These are phyloP conservation scores for Periconia digitata DNA, from an alignment of 2,329 filamentous ascomycete genomes.

Conservation along the genomic window DNA sequence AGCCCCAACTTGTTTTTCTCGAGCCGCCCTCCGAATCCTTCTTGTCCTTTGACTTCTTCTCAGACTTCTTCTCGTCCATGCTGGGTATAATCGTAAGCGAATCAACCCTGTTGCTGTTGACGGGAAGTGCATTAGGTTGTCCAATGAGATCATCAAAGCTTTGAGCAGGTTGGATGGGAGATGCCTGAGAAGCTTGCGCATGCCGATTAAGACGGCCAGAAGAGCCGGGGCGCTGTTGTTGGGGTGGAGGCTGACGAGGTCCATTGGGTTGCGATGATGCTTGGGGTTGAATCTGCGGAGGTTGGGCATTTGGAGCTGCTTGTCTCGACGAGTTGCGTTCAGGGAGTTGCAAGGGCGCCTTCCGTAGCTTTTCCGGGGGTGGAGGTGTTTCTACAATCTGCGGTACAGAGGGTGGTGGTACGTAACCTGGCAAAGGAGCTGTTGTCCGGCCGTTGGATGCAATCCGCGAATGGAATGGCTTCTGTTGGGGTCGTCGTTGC, in stretches of 20 bases:
- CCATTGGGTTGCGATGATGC: conserved; percentile 11
- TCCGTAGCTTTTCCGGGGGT: conserved; percentile 37
- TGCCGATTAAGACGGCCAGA: conserved; percentile 29
- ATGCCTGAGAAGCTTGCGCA: conserved; percentile 31
- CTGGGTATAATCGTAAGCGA: conserved; percentile 80
- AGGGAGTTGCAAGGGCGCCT: conserved; percentile 43
- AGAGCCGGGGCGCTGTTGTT: conserved; percentile 26
- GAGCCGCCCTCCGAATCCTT: conserved; percentile 65
- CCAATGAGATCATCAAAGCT: conserved; percentile 67
- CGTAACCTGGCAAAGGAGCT: conserved; percentile 52
- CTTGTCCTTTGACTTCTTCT: conserved; percentile 72
- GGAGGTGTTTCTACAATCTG: conserved; percentile 67
- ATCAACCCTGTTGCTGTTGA: conserved; percentile 72
- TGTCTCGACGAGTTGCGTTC: conserved; percentile 55
- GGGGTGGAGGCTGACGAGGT: conserved; percentile 10
- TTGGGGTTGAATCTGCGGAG: neutral
- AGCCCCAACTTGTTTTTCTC: conserved; percentile 83
- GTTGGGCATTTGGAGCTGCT: conserved; percentile 28
- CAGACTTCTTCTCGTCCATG: conserved; percentile 69
- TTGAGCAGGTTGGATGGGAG: conserved; percentile 47
- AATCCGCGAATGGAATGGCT: conserved; percentile 59
- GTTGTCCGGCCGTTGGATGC: conserved; percentile 60
- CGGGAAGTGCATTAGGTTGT: conserved; percentile 68
- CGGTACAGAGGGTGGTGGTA: conserved; percentile 48
- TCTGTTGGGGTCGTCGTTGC: conserved; percentile 44